Evolutionary conservation across 225 moss, liverwort and hornwort genomes (phyloP), one percentile per base, ranked within the genome.

Genomic region (Straminergon stramineum): DNA sequence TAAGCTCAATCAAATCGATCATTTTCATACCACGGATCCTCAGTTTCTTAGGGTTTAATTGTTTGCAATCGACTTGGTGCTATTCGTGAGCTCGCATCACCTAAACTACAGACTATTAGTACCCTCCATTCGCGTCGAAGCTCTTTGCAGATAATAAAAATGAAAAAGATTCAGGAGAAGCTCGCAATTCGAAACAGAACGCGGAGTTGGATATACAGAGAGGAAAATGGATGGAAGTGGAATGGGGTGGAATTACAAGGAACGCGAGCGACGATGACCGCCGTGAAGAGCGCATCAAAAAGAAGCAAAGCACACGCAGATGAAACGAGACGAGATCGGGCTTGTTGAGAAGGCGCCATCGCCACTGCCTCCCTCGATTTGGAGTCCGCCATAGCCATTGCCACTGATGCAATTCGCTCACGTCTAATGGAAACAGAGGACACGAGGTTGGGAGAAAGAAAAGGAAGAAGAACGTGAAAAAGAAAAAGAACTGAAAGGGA

Each of bases 261-360:
- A 87, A 99, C 97, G 83, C 97, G 92, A 66, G 91, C 94, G 87
- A 99, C 89, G 78, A 99, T 94, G 83, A 91, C 75, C 48, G 95
- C 93, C 74, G 96, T 95, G 82, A 99, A 90, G 27, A 97, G 69
- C 27, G 96, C 94, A 87, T 99, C 99, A 82, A 96, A 85, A 79
- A 95, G 58, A 64, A 98, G 92, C 73, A 98, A 82, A 52, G 89
- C 90, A 84, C 86, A 91, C 15, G 96, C 94, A 63, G 83, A 88
- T n/a, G 26, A 60, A 28, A 92, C 31, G 58, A 91, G 91, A 76
- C 88, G 87, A 69, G 89, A 89, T 53, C 86, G 90, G 6, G 58
- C 63, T 20, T 31, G 32, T 12, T 41, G 80, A 51, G 85, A 41
- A 61, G 88, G 39, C 82, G 81, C 91, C 84, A 69, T 88, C 80